These are phyloP conservation scores for Haplographium delicatum DNA, from an alignment of 495 filamentous ascomycete genomes.

Conservation along the genomic window DNA sequence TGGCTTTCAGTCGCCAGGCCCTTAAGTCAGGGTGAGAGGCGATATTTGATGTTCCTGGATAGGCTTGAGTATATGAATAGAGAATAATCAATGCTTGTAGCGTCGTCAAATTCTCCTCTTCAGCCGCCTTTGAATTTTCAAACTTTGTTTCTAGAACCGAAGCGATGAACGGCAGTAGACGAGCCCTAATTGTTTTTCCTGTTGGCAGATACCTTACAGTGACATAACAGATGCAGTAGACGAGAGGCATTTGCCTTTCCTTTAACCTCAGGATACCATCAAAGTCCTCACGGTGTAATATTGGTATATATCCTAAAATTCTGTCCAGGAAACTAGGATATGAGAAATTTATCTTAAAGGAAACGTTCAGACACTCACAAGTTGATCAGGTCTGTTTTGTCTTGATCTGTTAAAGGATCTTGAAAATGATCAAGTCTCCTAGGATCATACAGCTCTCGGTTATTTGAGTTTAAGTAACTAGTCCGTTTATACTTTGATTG, in stretches of 20 bases:
- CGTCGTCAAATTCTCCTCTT: background rate
- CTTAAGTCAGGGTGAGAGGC: background rate
- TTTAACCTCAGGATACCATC: background rate
- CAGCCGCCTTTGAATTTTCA: background rate
- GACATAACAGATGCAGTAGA: slow-evolving; percentile 13
- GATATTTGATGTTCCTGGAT: background rate
- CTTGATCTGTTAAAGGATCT: slow-evolving; percentile 1
- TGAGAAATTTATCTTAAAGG: too few species aligned
- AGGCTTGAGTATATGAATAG: slow-evolving; percentile 1
- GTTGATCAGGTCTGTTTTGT: slow-evolving; percentile 4
- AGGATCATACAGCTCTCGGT: too few species aligned
- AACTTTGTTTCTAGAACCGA: background rate
- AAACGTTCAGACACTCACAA: too few species aligned
- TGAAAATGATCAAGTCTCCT: too few species aligned
- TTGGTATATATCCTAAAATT: background rate
- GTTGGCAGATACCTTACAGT: slow-evolving; percentile 9
- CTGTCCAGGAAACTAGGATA: slow-evolving; percentile 6
- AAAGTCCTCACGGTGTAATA: background rate
- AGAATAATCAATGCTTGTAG: slow-evolving; percentile 5
- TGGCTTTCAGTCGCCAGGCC: slow-evolving; percentile 4
- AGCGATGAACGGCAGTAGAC: slow-evolving; percentile 1
- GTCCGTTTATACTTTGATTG: too few species aligned
- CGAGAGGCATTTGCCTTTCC: slow-evolving; percentile 6
- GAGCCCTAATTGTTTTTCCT: background rate
- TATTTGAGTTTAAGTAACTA: too few species aligned